Evolutionary conservation across 164 flowering plant species (phyloP).

Genomic region (Sextonia rubra): DNA sequence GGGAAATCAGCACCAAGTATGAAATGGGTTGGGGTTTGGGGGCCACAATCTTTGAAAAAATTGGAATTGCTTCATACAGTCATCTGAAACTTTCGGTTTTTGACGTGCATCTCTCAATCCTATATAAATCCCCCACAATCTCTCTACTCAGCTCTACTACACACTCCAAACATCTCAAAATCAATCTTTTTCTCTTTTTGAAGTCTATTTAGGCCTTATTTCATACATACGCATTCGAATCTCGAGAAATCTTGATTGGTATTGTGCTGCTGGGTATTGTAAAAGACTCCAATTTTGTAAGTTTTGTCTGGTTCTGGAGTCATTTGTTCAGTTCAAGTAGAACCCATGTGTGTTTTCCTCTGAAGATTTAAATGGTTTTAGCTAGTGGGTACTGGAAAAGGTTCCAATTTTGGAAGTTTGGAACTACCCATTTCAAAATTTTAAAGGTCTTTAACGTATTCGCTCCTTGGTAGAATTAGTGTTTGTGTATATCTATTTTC

Average conservation of each 20-base stretch:
- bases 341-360: not conserved
- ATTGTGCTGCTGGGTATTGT: too few relatives aligned
- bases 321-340: not conserved
- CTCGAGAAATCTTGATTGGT: too few relatives aligned
- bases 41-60: constrained; percentile 46
- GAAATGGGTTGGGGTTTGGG: constrained; percentile 29
- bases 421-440: not conserved
- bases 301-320: constrained; percentile 6
- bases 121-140: constrained; percentile 25
- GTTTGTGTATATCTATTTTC: not conserved
- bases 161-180: constrained; percentile 12
- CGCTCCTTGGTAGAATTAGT: constrained; percentile 14
- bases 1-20: constrained; percentile 36
- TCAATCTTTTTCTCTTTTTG: not conserved
- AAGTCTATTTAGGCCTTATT: too few relatives aligned
- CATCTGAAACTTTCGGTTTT: constrained; percentile 59
- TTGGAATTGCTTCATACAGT: constrained; percentile 44
- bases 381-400: not conserved
- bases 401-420: not conserved
- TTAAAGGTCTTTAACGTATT: constrained; percentile 6
- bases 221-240: constrained; percentile 3
- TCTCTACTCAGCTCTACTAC: constrained; percentile 11
- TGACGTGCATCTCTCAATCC: constrained; percentile 12
- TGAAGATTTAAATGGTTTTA: not conserved
- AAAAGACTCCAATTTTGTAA: constrained; percentile 26